Conservation (phyloP, 208 protist genomes). For the Endotrypanum monterogeii region DNA sequence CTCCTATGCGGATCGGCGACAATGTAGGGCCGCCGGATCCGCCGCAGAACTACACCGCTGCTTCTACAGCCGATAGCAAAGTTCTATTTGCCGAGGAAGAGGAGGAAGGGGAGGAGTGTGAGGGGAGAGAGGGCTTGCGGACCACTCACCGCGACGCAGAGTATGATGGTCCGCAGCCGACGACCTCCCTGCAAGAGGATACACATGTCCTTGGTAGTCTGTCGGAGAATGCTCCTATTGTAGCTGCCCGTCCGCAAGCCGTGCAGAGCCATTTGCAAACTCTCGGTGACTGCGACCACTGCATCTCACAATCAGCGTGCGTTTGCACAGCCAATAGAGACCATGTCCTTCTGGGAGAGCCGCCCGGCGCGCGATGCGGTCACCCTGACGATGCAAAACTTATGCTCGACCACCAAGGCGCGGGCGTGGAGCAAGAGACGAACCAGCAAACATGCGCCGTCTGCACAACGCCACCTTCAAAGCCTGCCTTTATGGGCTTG, state of each 20-base stretch:
- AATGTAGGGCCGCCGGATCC: background rate
- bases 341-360: conserved; percentile 8
- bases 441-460: background rate
- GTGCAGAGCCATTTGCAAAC: background rate
- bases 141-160: background rate
- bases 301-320: background rate
- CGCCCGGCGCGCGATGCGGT: background rate
- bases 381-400: background rate
- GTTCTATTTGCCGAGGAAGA: conserved; percentile 23
- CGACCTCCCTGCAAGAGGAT: background rate
- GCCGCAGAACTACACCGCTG: background rate
- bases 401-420: background rate
- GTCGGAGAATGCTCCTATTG: conserved; percentile 7
- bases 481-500: background rate
- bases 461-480: conserved; percentile 11
- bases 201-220: conserved; percentile 21
- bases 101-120: conserved; percentile 8
- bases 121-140: background rate
- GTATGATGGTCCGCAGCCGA: background rate
- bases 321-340: background rate
- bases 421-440: background rate
- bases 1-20: conserved; percentile 2
- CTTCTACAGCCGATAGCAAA: conserved; percentile 23
- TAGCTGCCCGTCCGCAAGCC: conserved; percentile 6
- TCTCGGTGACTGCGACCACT: background rate